Evolutionary conservation across 2,329 filamentous ascomycete genomes (phyloP).

Genomic region (Cryphonectria japonica): DNA sequence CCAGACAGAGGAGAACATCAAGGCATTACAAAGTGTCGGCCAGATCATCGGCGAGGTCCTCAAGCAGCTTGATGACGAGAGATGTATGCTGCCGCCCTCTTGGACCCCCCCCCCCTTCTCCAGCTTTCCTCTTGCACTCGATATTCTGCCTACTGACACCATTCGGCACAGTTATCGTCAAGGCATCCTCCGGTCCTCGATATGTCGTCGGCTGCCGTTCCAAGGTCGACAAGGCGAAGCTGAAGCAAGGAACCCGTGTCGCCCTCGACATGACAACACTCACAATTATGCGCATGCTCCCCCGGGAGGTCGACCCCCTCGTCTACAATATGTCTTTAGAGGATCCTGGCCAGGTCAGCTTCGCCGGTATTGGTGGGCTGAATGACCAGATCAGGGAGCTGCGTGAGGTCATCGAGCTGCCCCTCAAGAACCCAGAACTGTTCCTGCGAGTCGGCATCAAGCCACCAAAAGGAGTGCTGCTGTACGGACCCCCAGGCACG

Average conservation of each 20-base stretch:
- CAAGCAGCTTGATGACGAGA: slow-evolving; percentile 97
- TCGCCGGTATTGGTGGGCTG: slow-evolving; percentile 93
- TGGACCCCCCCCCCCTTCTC: neutral
- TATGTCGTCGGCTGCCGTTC: slow-evolving; percentile 98
- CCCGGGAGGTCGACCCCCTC: slow-evolving; percentile 94
- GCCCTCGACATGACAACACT: slow-evolving; percentile 99
- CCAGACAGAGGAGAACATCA: slow-evolving; percentile 98
- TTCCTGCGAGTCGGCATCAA: slow-evolving; percentile 98
- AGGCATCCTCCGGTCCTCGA: slow-evolving; percentile 93
- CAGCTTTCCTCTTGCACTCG: slow-evolving; percentile 23
- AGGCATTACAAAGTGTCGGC: slow-evolving; percentile 96
- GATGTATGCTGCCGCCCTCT: slow-evolving; percentile 68
- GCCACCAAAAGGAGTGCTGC: slow-evolving; percentile 93
- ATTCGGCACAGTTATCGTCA: slow-evolving; percentile 79
- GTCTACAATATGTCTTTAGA: slow-evolving; percentile 99
- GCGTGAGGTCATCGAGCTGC: slow-evolving; percentile 95
- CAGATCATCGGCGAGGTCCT: slow-evolving; percentile 99
- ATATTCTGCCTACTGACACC: slow-evolving; percentile 24
- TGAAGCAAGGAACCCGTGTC: slow-evolving; percentile 98
- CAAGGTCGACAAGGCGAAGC: slow-evolving; percentile 95
- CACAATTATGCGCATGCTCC: slow-evolving; percentile 99
- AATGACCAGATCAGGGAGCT: slow-evolving; percentile 99
- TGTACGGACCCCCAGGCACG: slow-evolving; percentile 95
- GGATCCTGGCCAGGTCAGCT: slow-evolving; percentile 96
- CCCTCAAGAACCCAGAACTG: slow-evolving; percentile 97